Evolutionary conservation across 306 rosid species (phyloP).

Genomic region (Prunus persica): Prunus_persica_NCBIv2 NC_034009.1:33732001-33732500

Average conservation of each 20-base stretch:
- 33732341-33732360: constrained; percentile 16
- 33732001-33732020: neutral
- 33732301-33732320: constrained; percentile 97
- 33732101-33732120: neutral
- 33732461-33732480: neutral
- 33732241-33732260: constrained; percentile 68
- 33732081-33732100: neutral
- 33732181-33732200: neutral
- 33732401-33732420: neutral
- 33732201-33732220: neutral
- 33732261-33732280: constrained; percentile 98
- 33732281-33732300: constrained; percentile 96
- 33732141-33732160: neutral
- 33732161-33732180: neutral
- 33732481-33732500: neutral
- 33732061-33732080: neutral
- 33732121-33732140: neutral
- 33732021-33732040: neutral
- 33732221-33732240: neutral
- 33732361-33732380: neutral
- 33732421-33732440: neutral
- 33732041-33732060: neutral
- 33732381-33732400: neutral
- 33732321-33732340: constrained; percentile 93
- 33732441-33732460: neutral